Evolutionary conservation across 768 basidiomycete species (phyloP).

Genomic region (Exidia glandulosa): DNA sequence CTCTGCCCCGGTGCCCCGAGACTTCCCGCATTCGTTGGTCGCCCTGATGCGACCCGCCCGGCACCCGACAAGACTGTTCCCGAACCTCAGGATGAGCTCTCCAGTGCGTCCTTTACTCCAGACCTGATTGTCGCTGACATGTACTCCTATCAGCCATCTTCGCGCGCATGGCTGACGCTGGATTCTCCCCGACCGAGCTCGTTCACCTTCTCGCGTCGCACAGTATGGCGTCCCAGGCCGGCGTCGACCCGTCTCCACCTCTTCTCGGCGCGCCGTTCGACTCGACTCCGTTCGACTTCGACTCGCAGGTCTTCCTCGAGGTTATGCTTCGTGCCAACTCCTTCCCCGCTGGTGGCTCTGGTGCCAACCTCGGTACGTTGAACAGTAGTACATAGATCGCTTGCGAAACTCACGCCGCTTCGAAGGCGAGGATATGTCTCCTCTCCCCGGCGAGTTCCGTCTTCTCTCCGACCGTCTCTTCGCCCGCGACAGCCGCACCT

Average conservation of each 20-base stretch:
- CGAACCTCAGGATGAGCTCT: slow-evolving; percentile 6
- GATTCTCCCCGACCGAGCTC: slow-evolving; percentile 15
- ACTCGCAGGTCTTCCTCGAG: too few species aligned
- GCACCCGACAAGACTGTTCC: too few species aligned
- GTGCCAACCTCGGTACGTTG: slow-evolving; percentile 30
- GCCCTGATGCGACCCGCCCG: too few species aligned
- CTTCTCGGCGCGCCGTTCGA: slow-evolving; percentile 17
- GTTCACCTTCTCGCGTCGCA: too few species aligned
- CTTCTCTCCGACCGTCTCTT: slow-evolving; percentile 29
- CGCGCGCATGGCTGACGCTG: slow-evolving; percentile 14
- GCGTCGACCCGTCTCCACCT: slow-evolving; percentile 13
- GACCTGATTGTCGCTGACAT: background rate
- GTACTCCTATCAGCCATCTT: slow-evolving; percentile 12
- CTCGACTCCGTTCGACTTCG: slow-evolving; percentile 6
- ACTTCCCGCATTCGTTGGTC: slow-evolving; percentile 9
- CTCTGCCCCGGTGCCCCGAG: slow-evolving; percentile 16
- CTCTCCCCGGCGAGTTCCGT: too few species aligned
- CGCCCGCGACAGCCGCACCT: slow-evolving; percentile 28
- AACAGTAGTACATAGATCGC: too few species aligned
- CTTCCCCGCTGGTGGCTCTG: slow-evolving; percentile 21
- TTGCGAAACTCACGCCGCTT: too few species aligned
- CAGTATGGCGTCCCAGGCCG: slow-evolving; percentile 16
- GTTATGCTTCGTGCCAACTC: slow-evolving; percentile 15
- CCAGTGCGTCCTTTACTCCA: background rate
- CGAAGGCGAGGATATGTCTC: slow-evolving; percentile 20